Evolutionary conservation across 805 yeast genomes (phyloP), one percentile per base, ranked within the genome.

Genomic region (Ogataea parapolymorpha): DNA sequence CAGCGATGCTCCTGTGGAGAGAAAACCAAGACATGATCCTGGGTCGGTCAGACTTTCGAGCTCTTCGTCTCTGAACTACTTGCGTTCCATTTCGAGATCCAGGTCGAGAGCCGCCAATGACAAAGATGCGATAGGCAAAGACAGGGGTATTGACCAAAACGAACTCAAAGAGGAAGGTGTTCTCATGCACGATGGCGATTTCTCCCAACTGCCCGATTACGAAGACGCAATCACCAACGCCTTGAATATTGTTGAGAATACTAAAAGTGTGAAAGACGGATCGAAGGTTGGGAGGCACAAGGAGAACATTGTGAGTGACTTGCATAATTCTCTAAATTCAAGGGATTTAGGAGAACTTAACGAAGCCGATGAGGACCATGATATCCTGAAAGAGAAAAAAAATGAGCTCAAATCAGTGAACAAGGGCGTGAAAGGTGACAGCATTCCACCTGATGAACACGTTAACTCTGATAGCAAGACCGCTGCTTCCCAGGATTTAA

Each of bases 61-160:
- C 32, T 38, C 55, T 2, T 61, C 79, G 13, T 73, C 80, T 0
- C 60, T 74, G 29, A 67, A 76, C 45, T 83, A 80, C 55, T 66
- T 83, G 48, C 72, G 89, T 50, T 75, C 84, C 1, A 77, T 80
- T 32, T 80, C 85, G 1, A 68, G 85, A 58, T 79, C 85, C 1
- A 67, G 85, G 53, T 76, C 84, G 6, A 70, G 84, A 59, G 68
- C 66, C 20, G 57, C 64, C 4, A 53, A 58, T 36, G 68, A 65
- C 43, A 49, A 58, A 18, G 56, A 55, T 13, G 66, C 67, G 13
- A 55, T 59, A 13, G 65, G 59, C 3, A 37, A 44, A 16, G 59
- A 60, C 17, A 26, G 49, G 14, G 49, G 48, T 14, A 29, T 33
- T 12, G 53, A 54, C 15, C 58, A 70, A n/a, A 55, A 58, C 2